Conservation (phyloP, 2,329 filamentous ascomycete genomes). For the Dothistroma pini region DNA sequence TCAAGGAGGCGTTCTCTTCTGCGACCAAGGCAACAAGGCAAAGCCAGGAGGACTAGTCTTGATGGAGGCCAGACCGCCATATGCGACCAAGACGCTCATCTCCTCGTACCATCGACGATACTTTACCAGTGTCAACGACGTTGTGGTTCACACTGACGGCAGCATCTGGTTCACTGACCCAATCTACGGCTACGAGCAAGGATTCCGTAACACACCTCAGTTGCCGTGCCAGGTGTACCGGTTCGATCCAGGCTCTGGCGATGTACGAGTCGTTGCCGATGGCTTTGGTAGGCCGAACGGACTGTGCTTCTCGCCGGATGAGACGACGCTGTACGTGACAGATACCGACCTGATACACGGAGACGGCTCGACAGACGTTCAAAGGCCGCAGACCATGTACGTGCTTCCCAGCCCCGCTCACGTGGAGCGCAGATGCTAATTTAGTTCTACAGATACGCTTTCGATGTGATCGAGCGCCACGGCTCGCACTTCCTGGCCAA, state of each 20-base stretch:
- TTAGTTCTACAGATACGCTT: slow-evolving; percentile 25
- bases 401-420: slow-evolving; percentile 20
- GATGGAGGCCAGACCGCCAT: slow-evolving; percentile 25
- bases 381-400: slow-evolving; percentile 48
- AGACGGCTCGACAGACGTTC: slow-evolving; percentile 43
- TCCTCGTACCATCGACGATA: slow-evolving; percentile 59
- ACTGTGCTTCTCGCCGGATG: slow-evolving; percentile 55
- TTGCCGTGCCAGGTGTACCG: slow-evolving; percentile 55
- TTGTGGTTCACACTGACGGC: slow-evolving; percentile 50
- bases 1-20: slow-evolving; percentile 34
- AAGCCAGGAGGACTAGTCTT: slow-evolving; percentile 26
- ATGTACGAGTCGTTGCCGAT: slow-evolving; percentile 55
- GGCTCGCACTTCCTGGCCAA: slow-evolving; percentile 27
- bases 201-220: slow-evolving; percentile 53
- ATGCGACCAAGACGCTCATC: slow-evolving; percentile 40
- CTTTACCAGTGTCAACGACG: slow-evolving; percentile 60
- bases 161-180: slow-evolving; percentile 64
- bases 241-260: slow-evolving; percentile 49
- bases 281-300: slow-evolving; percentile 57
- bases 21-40: slow-evolving; percentile 30
- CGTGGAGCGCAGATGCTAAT: slow-evolving; percentile 7
- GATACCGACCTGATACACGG: slow-evolving; percentile 52
- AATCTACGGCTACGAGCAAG: slow-evolving; percentile 57
- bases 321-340: slow-evolving; percentile 52
- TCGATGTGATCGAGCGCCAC: slow-evolving; percentile 30